Evolutionary conservation across 1,284 basidiomycete species (phyloP), one percentile per base, ranked within the genome.

Genomic region (Boletus sp.): DNA sequence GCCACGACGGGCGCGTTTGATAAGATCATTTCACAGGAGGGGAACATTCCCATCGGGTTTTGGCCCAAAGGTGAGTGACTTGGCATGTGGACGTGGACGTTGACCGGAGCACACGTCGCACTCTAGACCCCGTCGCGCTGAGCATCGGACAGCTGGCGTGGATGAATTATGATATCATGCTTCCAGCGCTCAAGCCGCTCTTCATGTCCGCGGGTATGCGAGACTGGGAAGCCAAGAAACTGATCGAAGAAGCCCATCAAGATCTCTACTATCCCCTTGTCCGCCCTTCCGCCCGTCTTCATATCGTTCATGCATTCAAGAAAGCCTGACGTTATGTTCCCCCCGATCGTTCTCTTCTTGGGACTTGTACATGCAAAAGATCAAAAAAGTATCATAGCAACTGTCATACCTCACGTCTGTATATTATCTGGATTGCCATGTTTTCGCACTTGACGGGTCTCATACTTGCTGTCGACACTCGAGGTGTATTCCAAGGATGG

Each of bases 121-220:
- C 38, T n/a, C 32, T 40, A 70, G 68, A 69, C 54, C 61, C 61
- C 4, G 62, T 66, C 27, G 62, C 73, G 17, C 70, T 84, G 20
- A 81, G 80, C 27, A 74, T 82, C 39, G 82, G 81, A 7, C 80
- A 84, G 55, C 64, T 84, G 19, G 80, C 81, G 34, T 84, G 82
- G 82, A 78, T 83, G 79, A 76, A 79, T 50, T 79, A 78, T 55
- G 82, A 84, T 55, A 70, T 76, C n/a, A 69, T 84, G 50, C 67
- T 84, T 34, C 78, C 79, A 34, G 78, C 79, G 4, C 62, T 84
- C 51, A 76, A 73, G 48, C 80, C 81, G 4, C 69, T 82, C 38
- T 76, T 84, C 59, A 64, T 81, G 43, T 71, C 70, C 35, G 66
- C 72, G 42, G 78, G 76, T 4, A 64, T 82, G 44, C 68, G 75